Percentiles rank a stretch among this genome's conserved stretches.
These are phyloP conservation scores for Picea glauca DNA, from an alignment of 75 land plant species.

Conservation along the genomic window DNA sequence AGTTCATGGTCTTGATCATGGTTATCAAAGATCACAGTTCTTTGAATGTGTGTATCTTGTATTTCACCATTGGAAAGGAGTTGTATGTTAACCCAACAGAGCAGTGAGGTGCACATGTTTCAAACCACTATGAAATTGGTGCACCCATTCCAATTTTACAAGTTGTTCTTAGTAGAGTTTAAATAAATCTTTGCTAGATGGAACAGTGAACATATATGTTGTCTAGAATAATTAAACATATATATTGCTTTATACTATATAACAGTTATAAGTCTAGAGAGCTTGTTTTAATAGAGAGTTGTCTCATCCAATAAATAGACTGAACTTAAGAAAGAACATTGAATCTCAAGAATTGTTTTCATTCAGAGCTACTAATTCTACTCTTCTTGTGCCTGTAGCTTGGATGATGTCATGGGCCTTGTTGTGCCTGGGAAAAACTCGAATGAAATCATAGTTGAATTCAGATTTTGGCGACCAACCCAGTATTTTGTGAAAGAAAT, in stretches of 20 bases:
- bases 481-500: slow-evolving; percentile 37
- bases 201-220: background rate
- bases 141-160: too few species aligned
- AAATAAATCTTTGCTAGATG: background rate
- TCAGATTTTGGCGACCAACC: slow-evolving; percentile 42
- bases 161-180: too few species aligned
- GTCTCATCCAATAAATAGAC: background rate
- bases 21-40: too few species aligned
- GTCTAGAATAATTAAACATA: background rate
- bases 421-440: slow-evolving; percentile 27
- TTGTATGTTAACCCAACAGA: too few species aligned
- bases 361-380: background rate
- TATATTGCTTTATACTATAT: background rate
- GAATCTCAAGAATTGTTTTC: background rate
- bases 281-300: background rate
- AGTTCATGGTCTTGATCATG: too few species aligned
- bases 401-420: slow-evolving; percentile 39
- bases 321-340: slow-evolving; percentile 1
- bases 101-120: too few species aligned
- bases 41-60: background rate
- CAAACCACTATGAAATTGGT: too few species aligned
- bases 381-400: slow-evolving; percentile 24
- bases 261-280: background rate
- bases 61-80: too few species aligned
- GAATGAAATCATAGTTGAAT: slow-evolving; percentile 32